Base-by-base conservation (phyloP, 2,329 filamentous ascomycete genomes). In the Pyrenophora seminiperda region DNA sequence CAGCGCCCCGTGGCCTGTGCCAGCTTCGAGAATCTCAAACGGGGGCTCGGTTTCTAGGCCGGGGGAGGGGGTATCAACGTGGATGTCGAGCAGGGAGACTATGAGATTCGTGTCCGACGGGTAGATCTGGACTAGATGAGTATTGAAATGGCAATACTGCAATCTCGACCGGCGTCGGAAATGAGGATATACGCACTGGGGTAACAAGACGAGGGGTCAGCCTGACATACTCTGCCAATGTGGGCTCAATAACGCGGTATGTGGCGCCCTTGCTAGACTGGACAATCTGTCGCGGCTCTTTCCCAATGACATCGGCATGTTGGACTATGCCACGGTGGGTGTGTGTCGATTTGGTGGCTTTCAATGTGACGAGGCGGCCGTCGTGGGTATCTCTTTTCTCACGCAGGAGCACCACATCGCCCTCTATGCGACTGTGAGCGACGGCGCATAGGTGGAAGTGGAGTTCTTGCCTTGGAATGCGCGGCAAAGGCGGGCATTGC, bases 1-100 rank as follows among this genome's bases (percentile, higher is more conserved):
- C 50, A 94, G 73, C 27, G 87, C 86, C 50, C 90, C 90, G 77
- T 92, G 89, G n/a, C 90, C 90, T 3, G 90, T 94, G 13, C 90
- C 90, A 38, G 89, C 89, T 73, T 94, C 90, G 43, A 94, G 85
- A 36, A 94, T 89, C 66, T 93, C 88, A 10, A 92, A 71, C 0
- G 80, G 82, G 7, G 64, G 76, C 71, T 41, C 54, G 31, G 47
- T 48, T 47, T 15, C 53, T 29, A 74, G 69, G 5, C 73, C 74
- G 65, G 30, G 63, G 57, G 22, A 74, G 11, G 62, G 60, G 2
- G 61, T 63, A 61, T 62, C 75, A 22, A 84, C 81, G 67, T 93
- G 86, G 36, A 94, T 78, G 68, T 94, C 89, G 17, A 95, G 80
- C 18, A 92, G 77, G 1, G 84, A 88, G 30, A 91, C 86, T 43